Percentiles rank a stretch among this genome's conserved stretches.
Evolutionary conservation across 768 basidiomycete genomes (phyloP).

Genomic region (Sporobolomyces phaffii): DNA sequence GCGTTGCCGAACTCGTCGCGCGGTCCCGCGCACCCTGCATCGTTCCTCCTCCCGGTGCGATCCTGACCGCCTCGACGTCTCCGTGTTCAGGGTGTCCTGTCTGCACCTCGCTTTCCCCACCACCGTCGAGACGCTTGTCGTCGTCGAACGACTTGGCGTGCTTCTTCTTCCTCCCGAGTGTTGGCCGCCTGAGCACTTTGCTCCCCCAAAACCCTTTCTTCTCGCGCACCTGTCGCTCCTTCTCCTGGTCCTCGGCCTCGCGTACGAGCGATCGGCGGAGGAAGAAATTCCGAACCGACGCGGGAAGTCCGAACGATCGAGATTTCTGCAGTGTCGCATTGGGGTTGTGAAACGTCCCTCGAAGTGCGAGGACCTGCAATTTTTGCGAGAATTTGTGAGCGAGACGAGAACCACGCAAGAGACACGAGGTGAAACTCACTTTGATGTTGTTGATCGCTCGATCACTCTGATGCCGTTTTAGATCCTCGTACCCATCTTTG

Average conservation of each 20-base stretch:
- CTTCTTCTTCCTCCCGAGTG: background rate
- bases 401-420: no score
- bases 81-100: conserved; percentile 47
- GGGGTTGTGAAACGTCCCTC: conserved; percentile 38
- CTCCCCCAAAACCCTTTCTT: conserved; percentile 35
- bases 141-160: background rate
- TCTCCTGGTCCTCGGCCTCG: conserved; percentile 23
- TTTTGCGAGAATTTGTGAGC: background rate
- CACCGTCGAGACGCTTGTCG: background rate
- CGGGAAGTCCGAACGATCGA: conserved; percentile 34
- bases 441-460: conserved; percentile 65
- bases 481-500: conserved; percentile 95
- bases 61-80: background rate
- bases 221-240: conserved; percentile 5
- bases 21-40: conserved; percentile 17
- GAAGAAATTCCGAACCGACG: conserved; percentile 34
- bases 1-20: background rate
- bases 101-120: no score
- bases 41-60: conserved; percentile 36
- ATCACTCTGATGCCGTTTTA: conserved; percentile 96
- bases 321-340: conserved; percentile 38
- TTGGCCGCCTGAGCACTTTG: conserved; percentile 13
- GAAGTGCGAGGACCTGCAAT: conserved; percentile 39
- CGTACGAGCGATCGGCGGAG: conserved; percentile 21
- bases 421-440: conserved; percentile 21